Percentiles rank a stretch among this genome's conserved stretches.
Conservation (phyloP, 1,139 yeast species). For the Nakaseomyces glabratus region DNA sequence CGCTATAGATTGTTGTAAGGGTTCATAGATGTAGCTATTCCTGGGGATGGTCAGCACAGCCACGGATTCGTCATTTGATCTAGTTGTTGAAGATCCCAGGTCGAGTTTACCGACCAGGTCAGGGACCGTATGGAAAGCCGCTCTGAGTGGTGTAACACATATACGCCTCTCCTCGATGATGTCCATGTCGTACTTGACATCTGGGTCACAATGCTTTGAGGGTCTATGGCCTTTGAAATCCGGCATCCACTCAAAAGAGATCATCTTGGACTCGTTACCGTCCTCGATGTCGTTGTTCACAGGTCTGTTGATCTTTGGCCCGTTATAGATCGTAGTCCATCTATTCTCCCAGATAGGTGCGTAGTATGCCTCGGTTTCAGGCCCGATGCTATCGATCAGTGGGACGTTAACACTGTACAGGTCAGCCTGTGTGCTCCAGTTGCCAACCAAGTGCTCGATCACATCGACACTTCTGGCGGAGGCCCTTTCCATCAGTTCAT, state of each 20-base stretch:
- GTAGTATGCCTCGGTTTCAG: constrained; percentile 52
- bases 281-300: constrained; percentile 36
- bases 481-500: constrained; percentile 51
- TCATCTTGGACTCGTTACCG: constrained; percentile 34
- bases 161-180: constrained; percentile 39
- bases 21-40: constrained; percentile 49
- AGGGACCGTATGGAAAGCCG: constrained; percentile 51
- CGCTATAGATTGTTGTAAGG: constrained; percentile 40
- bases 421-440: constrained; percentile 55
- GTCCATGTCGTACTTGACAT: constrained; percentile 36
- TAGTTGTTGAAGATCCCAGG: constrained; percentile 20
- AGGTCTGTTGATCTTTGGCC: constrained; percentile 19
- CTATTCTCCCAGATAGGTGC: constrained; percentile 71
- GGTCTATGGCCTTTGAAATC: constrained; percentile 63
- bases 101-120: constrained; percentile 51
- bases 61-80: constrained; percentile 2
- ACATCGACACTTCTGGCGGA: constrained; percentile 58
- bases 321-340: constrained; percentile 62
- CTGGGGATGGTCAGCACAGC: constrained; percentile 30
- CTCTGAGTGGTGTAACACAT: constrained; percentile 78
- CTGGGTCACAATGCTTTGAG: constrained; percentile 43
- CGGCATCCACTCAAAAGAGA: constrained; percentile 72
- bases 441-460: constrained; percentile 45
- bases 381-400: constrained; percentile 42
- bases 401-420: constrained; percentile 83